Evolutionary conservation across 257 asterid genomes (phyloP).

Genomic region (Solanum gracilifrons): DNA sequence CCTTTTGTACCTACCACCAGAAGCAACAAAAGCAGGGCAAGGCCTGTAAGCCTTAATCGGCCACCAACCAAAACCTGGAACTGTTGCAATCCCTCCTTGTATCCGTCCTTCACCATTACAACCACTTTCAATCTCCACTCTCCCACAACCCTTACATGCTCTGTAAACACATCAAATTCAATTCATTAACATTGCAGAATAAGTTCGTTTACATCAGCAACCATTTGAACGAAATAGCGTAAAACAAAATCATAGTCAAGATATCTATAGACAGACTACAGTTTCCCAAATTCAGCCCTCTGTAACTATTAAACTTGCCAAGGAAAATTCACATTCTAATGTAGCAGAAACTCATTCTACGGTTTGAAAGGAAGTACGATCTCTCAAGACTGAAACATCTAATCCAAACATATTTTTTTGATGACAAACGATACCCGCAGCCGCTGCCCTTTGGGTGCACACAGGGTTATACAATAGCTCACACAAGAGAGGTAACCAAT

Average conservation of each 20-base stretch:
- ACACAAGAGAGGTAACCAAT: background rate
- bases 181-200: background rate
- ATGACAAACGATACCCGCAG: too few species aligned
- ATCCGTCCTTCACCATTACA: conserved; percentile 94
- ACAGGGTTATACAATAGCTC: background rate
- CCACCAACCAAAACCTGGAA: conserved; percentile 99
- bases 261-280: background rate
- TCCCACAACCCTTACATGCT: conserved; percentile 83
- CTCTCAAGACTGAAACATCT: background rate
- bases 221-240: background rate
- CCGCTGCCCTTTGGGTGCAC: too few species aligned
- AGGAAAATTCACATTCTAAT: background rate
- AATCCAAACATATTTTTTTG: background rate
- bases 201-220: background rate
- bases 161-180: conserved; percentile 12
- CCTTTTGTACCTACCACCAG: conserved; percentile 79
- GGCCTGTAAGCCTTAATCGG: conserved; percentile 92
- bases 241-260: background rate
- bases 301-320: background rate
- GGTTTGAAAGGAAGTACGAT: background rate
- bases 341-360: background rate
- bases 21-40: conserved; percentile 75
- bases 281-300: background rate
- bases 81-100: conserved; percentile 92
- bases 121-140: conserved; percentile 59